Conservation (phyloP, 805 yeast genomes). For the Starmerella tilneyi region DNA sequence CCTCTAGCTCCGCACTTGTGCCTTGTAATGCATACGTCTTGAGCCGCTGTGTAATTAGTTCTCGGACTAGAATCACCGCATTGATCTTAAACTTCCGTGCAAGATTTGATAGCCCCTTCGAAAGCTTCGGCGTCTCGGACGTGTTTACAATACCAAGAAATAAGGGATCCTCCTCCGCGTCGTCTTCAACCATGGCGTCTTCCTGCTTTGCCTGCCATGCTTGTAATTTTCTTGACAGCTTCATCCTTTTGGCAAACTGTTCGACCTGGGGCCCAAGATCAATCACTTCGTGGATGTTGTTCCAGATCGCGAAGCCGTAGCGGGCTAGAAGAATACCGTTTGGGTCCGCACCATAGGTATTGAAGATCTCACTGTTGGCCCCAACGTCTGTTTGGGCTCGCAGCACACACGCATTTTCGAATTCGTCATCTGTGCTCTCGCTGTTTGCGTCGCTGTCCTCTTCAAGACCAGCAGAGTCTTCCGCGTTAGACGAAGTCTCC, state of each 20-base stretch:
- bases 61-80: slow-evolving; percentile 19
- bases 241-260: slow-evolving; percentile 28
- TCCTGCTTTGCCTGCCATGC: slow-evolving; percentile 12
- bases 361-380: slow-evolving; percentile 54
- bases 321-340: slow-evolving; percentile 58
- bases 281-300: slow-evolving; percentile 48
- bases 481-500: slow-evolving; percentile 39
- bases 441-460: slow-evolving; percentile 21
- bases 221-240: slow-evolving; percentile 10
- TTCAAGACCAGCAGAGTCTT: slow-evolving; percentile 13
- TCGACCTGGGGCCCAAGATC: slow-evolving; percentile 52
- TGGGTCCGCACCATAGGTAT: slow-evolving; percentile 68
- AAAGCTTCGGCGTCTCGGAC: slow-evolving; percentile 17
- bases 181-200: slow-evolving; percentile 16
- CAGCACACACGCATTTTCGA: slow-evolving; percentile 51
- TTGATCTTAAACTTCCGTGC: slow-evolving; percentile 4
- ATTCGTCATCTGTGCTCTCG: slow-evolving; percentile 25
- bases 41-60: slow-evolving; percentile 14
- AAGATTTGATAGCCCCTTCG: slow-evolving; percentile 1
- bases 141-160: slow-evolving; percentile 15
- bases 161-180: slow-evolving; percentile 2
- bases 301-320: slow-evolving; percentile 62
- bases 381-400: slow-evolving; percentile 32
- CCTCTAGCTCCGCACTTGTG: slow-evolving; percentile 7
- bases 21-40: background rate